A percentile compares a stretch with the other conserved stretches of the same genome.
Evolutionary conservation across 148 eudicot species (phyloP).

Genomic region (Vaccinium darrowii): DNA sequence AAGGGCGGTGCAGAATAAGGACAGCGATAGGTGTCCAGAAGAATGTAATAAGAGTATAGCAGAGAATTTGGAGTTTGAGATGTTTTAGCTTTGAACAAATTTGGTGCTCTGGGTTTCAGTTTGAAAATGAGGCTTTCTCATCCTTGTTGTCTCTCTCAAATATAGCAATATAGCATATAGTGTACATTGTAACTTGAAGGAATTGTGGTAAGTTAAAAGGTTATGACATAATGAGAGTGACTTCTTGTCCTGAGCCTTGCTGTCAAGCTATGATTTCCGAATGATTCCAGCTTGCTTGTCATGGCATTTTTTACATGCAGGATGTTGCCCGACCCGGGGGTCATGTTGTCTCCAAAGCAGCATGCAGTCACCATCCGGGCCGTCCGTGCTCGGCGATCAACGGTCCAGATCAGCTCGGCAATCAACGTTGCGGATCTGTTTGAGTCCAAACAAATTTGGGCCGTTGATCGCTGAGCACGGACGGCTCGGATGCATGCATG

Average conservation of each 20-base stretch:
- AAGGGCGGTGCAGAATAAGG: conserved; percentile 22
- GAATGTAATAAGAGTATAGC: conserved; percentile 17
- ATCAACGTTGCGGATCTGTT: too few relatives aligned
- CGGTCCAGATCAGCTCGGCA: too few relatives aligned
- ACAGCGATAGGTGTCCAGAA: conserved; percentile 18
- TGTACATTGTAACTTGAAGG: conserved; percentile 11
- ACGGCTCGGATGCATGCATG: too few relatives aligned
- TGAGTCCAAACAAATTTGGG: too few relatives aligned
- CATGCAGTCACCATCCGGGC: too few relatives aligned
- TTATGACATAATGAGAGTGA: not conserved
- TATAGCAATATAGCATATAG: conserved; percentile 7
- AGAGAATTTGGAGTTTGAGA: conserved; percentile 48
- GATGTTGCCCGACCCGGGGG: not conserved
- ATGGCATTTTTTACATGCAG: not conserved
- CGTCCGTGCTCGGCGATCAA: too few relatives aligned
- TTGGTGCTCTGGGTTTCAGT: conserved; percentile 1
- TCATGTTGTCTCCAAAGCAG: too few relatives aligned
- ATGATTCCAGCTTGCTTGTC: not conserved
- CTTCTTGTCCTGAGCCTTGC: not conserved
- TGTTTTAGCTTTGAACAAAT: conserved; percentile 38
- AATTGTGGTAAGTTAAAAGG: conserved; percentile 7
- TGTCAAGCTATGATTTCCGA: not conserved
- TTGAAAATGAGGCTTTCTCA: conserved; percentile 10
- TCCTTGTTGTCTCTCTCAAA: conserved; percentile 12
- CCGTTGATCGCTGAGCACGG: too few relatives aligned